Evolutionary conservation across 2,329 filamentous ascomycete species (phyloP).

Genomic region (Alternaria conjuncta): DNA sequence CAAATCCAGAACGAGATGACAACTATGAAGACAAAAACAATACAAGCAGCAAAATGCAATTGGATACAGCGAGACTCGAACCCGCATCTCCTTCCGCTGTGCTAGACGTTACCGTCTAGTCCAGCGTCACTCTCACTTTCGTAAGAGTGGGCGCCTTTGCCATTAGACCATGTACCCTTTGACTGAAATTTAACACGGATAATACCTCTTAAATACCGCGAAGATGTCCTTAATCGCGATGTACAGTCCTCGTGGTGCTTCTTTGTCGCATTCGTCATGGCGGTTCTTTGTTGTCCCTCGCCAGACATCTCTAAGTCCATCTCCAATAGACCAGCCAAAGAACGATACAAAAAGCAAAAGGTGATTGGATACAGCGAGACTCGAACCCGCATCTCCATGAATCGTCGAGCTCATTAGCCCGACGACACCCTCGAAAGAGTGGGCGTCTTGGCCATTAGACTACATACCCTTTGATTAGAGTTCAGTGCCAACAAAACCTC

Average conservation of each 20-base stretch:
- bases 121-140: not conserved
- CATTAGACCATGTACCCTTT: not conserved
- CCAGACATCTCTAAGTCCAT: not conserved
- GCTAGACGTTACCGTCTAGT: too few relatives aligned
- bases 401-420: too few relatives aligned
- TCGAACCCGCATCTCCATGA: not conserved
- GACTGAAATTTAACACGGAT: not conserved
- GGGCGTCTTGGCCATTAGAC: not conserved
- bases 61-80: not conserved
- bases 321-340: not conserved
- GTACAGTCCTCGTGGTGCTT: not conserved
- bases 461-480: not conserved
- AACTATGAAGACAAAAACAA: not conserved
- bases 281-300: not conserved
- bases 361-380: not conserved
- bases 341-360: not conserved
- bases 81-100: not conserved
- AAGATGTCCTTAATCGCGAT: not conserved
- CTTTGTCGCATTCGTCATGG: not conserved
- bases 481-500: not conserved
- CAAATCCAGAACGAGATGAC: not conserved
- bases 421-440: too few relatives aligned
- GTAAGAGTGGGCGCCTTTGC: not conserved
- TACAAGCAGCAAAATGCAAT: not conserved
- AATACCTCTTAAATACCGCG: not conserved